A percentile compares a stretch with the other conserved stretches of the same genome.
Evolutionary conservation across 768 basidiomycete genomes (phyloP).

Genomic region (Porphyrellus cyaneotinctus): DNA sequence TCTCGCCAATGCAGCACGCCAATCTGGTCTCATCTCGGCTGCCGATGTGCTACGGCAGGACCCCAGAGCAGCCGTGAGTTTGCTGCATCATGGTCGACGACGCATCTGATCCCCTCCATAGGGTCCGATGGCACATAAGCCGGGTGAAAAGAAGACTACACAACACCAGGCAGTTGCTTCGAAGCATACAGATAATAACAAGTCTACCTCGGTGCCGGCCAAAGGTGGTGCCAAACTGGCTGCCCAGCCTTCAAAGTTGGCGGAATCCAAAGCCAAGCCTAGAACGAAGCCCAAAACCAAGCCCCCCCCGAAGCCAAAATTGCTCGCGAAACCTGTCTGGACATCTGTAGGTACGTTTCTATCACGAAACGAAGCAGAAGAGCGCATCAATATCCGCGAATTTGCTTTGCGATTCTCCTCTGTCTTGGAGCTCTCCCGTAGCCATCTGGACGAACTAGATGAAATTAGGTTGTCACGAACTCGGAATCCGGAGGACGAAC

Average conservation of each 20-base stretch:
- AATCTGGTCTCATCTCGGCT: conserved; percentile 36
- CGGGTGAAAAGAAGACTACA: conserved; percentile 18
- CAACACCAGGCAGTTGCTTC: conserved; percentile 5
- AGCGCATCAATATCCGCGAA: conserved; percentile 70
- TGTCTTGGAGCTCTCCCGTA: conserved; percentile 46
- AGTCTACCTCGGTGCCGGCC: conserved; percentile 8
- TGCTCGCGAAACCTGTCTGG: conserved; percentile 53
- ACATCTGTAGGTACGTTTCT: conserved; percentile 42
- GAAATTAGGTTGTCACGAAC: conserved; percentile 37
- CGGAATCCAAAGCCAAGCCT: conserved; percentile 15
- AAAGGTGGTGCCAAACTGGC: conserved; percentile 9
- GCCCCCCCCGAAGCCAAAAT: conserved; percentile 31
- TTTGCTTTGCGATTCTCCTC: conserved; percentile 63
- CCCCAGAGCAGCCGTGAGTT: conserved; percentile 30
- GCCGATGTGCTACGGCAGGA: conserved; percentile 35
- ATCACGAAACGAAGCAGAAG: conserved; percentile 45
- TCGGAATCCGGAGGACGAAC: conserved; percentile 37
- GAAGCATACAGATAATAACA: conserved; percentile 3
- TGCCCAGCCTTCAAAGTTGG: conserved; percentile 8
- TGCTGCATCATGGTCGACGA: background rate
- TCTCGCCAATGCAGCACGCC: conserved; percentile 35
- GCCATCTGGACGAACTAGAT: conserved; percentile 62
- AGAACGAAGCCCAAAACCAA: conserved; percentile 23
- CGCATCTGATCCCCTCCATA: conserved; percentile 14
- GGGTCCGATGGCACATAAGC: conserved; percentile 28